These are phyloP conservation scores for Sporothrix phasma DNA, from an alignment of 2,329 filamentous ascomycete genomes.

Conservation along the genomic window DNA sequence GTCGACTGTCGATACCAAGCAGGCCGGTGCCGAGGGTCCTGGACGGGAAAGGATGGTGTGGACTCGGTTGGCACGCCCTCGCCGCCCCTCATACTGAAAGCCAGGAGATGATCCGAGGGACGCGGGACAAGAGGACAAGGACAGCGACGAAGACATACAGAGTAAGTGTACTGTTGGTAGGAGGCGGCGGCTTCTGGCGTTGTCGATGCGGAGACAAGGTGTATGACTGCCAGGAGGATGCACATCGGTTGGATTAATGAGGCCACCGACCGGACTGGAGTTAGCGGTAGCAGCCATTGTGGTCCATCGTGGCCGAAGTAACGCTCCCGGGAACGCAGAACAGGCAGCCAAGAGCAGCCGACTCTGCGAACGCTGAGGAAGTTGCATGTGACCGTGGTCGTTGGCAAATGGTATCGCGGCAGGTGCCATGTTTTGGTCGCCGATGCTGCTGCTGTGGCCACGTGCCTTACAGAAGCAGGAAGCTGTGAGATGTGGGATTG, in stretches of 20 bases:
- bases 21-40: background rate
- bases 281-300: background rate
- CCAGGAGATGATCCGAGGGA: background rate
- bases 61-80: background rate
- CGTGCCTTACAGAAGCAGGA: background rate
- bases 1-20: background rate
- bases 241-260: background rate
- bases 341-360: background rate
- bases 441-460: background rate
- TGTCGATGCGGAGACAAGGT: background rate
- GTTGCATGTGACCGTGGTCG: background rate
- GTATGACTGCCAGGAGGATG: background rate
- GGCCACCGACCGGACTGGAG: background rate
- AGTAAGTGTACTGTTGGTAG: background rate
- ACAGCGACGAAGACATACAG: background rate
- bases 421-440: background rate
- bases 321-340: too few relatives aligned
- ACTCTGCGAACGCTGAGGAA: background rate
- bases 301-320: background rate
- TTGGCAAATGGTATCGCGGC: constrained; percentile 5
- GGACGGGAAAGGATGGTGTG: background rate
- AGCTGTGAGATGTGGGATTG: too few relatives aligned
- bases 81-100: background rate
- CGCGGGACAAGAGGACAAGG: background rate
- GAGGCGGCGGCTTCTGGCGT: background rate